These are phyloP conservation scores for Chlorella variabilis DNA, from an alignment of 163 green algal species.

Conservation along the genomic window DNA sequence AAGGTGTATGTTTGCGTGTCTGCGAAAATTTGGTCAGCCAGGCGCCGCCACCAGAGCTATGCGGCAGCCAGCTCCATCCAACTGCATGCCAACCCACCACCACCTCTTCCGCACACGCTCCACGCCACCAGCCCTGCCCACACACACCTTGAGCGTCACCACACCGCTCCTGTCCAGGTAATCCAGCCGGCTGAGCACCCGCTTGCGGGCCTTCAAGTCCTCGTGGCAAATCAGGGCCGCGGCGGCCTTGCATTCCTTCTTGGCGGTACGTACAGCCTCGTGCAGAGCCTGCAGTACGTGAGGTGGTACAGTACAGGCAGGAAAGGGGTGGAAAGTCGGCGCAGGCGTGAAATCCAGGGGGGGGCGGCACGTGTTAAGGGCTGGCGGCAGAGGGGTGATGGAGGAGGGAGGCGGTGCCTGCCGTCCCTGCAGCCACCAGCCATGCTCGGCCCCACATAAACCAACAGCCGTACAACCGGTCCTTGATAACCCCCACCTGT, in stretches of 20 bases:
- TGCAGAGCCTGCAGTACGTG: constrained; percentile 43
- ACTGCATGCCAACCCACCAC: too few relatives aligned
- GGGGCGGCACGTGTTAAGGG: too few relatives aligned
- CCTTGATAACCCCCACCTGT: constrained; percentile 20
- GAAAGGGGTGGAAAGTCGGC: neutral
- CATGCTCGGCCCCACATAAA: too few relatives aligned
- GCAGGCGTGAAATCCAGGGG: too few relatives aligned
- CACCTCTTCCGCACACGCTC: too few relatives aligned
- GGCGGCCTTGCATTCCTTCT: constrained; percentile 68
- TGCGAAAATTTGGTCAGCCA: too few relatives aligned
- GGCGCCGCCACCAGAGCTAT: too few relatives aligned
- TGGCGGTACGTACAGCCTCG: constrained; percentile 54
- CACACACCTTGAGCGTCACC: constrained; percentile 42
- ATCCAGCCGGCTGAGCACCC: constrained; percentile 84
- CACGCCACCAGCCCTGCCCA: neutral
- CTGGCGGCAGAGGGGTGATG: too few relatives aligned
- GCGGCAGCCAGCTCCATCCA: too few relatives aligned
- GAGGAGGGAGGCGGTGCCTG: too few relatives aligned
- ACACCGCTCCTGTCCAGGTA: constrained; percentile 66
- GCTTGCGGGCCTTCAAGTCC: constrained; percentile 67
- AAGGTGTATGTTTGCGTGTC: too few relatives aligned
- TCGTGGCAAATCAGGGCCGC: constrained; percentile 75
- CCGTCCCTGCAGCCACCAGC: neutral
- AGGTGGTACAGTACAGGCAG: neutral
- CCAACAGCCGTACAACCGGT: neutral